Conservation (phyloP, 768 basidiomycete species). For the Amylocystis lapponica region DNA sequence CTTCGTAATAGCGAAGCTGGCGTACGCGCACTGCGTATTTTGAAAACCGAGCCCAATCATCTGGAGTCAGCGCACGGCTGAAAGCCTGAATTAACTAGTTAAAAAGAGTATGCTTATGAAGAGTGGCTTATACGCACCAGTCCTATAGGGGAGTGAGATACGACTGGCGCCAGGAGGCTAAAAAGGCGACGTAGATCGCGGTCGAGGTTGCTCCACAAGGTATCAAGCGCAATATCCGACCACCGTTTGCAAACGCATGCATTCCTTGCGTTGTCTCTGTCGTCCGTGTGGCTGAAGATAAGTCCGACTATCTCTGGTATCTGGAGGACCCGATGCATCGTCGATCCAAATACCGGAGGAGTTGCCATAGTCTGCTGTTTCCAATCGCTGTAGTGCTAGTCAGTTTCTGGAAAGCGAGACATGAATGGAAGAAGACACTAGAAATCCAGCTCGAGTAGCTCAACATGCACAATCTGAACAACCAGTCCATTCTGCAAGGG, state of each 20-base stretch:
- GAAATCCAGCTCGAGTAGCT: too few species aligned
- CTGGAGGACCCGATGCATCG: constrained; percentile 35
- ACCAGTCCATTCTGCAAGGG: too few species aligned
- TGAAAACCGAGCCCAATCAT: constrained; percentile 52
- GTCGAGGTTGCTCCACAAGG: constrained; percentile 51
- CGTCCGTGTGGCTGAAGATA: constrained; percentile 45
- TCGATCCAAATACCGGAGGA: constrained; percentile 6
- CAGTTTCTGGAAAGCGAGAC: too few species aligned
- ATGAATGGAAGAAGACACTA: too few species aligned
- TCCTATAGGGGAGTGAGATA: not conserved
- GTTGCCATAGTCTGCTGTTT: too few species aligned
- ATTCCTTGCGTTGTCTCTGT: constrained; percentile 34
- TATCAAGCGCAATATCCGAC: constrained; percentile 52
- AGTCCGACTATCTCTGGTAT: constrained; percentile 59
- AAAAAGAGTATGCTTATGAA: too few species aligned
- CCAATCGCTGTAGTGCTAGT: too few species aligned
- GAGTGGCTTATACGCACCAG: too few species aligned
- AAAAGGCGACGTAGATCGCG: constrained; percentile 43
- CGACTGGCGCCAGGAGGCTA: constrained; percentile 41
- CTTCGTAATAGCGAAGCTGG: constrained; percentile 7
- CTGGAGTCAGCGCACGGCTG: constrained; percentile 34
- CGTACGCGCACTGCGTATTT: constrained; percentile 37
- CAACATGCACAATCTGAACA: too few species aligned
- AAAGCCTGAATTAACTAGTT: constrained; percentile 9
- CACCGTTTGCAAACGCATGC: constrained; percentile 54